Conservation (phyloP, 2,329 filamentous ascomycete species). For the Aspergillus pseudonomiae region DNA sequence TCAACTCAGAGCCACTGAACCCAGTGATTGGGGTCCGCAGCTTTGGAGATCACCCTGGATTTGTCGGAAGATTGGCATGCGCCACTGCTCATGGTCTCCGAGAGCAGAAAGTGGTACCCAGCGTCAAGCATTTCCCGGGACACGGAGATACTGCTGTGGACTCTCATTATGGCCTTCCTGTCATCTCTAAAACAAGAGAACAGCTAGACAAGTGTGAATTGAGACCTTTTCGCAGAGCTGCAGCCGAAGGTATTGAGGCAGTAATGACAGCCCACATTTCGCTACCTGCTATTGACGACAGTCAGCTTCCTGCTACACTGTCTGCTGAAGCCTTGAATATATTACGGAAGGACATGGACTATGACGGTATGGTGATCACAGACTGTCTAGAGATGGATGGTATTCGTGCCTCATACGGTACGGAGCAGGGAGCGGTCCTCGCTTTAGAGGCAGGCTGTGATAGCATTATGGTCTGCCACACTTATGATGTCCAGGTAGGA, state of each 20-base stretch:
- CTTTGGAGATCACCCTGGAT: conserved; percentile 45
- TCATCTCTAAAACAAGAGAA: conserved; percentile 41
- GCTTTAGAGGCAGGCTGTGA: conserved; percentile 49
- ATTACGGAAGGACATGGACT: conserved; percentile 47
- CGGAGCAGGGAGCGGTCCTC: conserved; percentile 45
- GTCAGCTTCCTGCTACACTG: conserved; percentile 44
- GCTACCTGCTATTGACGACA: conserved; percentile 38
- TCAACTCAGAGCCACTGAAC: conserved; percentile 50
- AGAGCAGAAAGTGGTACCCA: conserved; percentile 44
- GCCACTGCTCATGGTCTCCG: conserved; percentile 42
- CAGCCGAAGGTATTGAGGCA: conserved; percentile 45
- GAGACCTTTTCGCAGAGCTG: conserved; percentile 48
- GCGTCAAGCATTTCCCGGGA: conserved; percentile 51
- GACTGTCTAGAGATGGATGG: conserved; percentile 53
- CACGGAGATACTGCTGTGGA: conserved; percentile 50
- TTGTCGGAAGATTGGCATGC: conserved; percentile 46
- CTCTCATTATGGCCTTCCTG: conserved; percentile 47
- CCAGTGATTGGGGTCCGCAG: conserved; percentile 50
- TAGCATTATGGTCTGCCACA: conserved; percentile 52
- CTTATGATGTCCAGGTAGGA: conserved; percentile 43
- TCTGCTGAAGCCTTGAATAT: conserved; percentile 42
- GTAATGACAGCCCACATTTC: conserved; percentile 52
- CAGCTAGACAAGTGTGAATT: conserved; percentile 46
- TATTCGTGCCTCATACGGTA: conserved; percentile 45
- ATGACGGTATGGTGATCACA: conserved; percentile 49